These are phyloP conservation scores for Fonsecaea erecta DNA, from an alignment of 2,329 filamentous ascomycete genomes.

Conservation along the genomic window DNA sequence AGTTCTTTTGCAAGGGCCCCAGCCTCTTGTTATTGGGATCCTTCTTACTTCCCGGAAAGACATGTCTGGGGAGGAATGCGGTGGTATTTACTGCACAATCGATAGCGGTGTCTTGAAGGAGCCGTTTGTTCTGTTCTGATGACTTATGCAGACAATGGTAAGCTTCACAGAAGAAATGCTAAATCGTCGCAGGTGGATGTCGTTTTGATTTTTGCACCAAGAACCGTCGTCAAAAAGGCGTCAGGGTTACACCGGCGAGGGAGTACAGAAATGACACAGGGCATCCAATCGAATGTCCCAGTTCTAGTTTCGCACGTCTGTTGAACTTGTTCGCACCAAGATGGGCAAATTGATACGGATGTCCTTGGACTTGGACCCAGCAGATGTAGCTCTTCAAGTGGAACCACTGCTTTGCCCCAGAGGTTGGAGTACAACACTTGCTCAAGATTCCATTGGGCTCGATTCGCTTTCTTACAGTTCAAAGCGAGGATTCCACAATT, in stretches of 20 bases:
- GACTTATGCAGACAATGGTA: not conserved
- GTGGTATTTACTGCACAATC: not conserved
- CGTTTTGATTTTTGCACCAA: not conserved
- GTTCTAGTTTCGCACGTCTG: not conserved
- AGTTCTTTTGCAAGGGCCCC: slow-evolving; percentile 27
- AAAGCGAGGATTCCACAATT: not conserved
- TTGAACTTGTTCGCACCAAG: slow-evolving; percentile 2
- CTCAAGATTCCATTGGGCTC: not conserved
- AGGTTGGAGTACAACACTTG: not conserved
- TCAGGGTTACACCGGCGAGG: slow-evolving; percentile 5
- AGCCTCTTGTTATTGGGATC: slow-evolving; percentile 23
- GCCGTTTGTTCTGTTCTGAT: not conserved
- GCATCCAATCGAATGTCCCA: slow-evolving; percentile 7
- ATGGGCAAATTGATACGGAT: slow-evolving; percentile 12
- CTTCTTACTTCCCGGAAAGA: slow-evolving; percentile 14
- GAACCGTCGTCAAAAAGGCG: not conserved
- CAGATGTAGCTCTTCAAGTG: not conserved
- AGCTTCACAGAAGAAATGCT: not conserved
- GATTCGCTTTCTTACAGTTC: not conserved
- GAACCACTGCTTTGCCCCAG: not conserved
- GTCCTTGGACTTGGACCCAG: not conserved
- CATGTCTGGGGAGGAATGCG: not conserved
- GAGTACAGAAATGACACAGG: slow-evolving; percentile 4
- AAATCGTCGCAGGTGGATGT: slow-evolving; percentile 8
- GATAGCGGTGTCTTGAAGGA: not conserved